Evolutionary conservation across 306 rosid genomes (phyloP).

Genomic region (Trichosanthes cucumerina): DNA sequence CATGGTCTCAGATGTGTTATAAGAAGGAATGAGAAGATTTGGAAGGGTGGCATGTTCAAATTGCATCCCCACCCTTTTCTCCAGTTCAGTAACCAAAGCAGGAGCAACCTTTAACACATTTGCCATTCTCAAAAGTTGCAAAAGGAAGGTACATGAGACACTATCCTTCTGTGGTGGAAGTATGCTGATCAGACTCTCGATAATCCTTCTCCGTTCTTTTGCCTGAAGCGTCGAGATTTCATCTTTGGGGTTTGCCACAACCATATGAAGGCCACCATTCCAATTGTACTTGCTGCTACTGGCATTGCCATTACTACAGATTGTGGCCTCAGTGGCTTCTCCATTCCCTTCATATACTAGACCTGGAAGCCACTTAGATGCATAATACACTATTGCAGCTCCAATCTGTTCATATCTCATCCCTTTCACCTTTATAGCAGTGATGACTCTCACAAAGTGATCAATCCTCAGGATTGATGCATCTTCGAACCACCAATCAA

Average conservation of each 20-base stretch:
- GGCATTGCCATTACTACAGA: conserved; percentile 20
- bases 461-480: conserved; percentile 82
- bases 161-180: conserved; percentile 91
- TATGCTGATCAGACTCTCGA: conserved; percentile 89
- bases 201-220: conserved; percentile 72
- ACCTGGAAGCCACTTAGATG: conserved; percentile 79
- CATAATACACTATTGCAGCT: conserved; percentile 72
- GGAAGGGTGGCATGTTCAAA: conserved; percentile 74
- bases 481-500: conserved; percentile 99
- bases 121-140: conserved; percentile 79
- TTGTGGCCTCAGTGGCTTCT: conserved; percentile 26
- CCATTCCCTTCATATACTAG: conserved; percentile 28
- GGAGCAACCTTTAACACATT: conserved; percentile 77
- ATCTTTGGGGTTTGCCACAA: conserved; percentile 46
- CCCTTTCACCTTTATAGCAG: conserved; percentile 92
- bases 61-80: conserved; percentile 97
- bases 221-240: conserved; percentile 50
- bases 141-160: conserved; percentile 89
- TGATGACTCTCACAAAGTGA: conserved; percentile 84
- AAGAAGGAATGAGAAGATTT: conserved; percentile 75
- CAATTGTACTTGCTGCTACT: conserved; percentile 37
- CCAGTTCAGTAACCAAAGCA: conserved; percentile 81
- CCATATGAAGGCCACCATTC: conserved; percentile 75
- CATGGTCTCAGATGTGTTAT: conserved; percentile 52
- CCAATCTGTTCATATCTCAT: conserved; percentile 79